These are phyloP conservation scores for Acacia acuminata DNA, from an alignment of 306 rosid genomes.

Conservation along the genomic window DNA sequence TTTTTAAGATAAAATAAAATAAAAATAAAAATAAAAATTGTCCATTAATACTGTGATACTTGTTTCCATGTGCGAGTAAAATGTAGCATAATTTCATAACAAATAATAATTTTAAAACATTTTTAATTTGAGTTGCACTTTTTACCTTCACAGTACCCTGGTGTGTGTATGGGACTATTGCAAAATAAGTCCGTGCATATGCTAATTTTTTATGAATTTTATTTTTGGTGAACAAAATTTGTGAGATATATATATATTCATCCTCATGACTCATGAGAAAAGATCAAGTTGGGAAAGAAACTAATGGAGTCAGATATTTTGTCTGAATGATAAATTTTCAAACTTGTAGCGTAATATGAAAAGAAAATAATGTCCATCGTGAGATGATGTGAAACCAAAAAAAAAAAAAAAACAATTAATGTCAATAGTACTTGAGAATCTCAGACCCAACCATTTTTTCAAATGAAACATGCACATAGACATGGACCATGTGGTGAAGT, in stretches of 20 bases:
- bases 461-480: background rate
- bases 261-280: background rate
- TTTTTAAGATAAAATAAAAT: too few relatives aligned
- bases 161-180: background rate
- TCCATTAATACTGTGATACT: background rate
- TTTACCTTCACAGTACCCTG: background rate
- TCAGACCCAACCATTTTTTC: background rate
- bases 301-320: background rate
- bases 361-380: background rate
- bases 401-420: background rate
- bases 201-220: background rate
- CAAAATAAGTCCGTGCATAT: background rate
- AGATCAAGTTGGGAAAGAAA: background rate
- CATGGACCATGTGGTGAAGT: background rate
- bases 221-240: background rate
- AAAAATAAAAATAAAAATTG: too few relatives aligned
- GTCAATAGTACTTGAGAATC: background rate
- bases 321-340: background rate
- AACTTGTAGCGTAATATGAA: background rate
- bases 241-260: background rate
- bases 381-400: background rate
- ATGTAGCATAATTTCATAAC: background rate
- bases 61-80: background rate
- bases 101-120: background rate
- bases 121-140: background rate